Percentiles rank a stretch among this genome's conserved stretches.
These are phyloP conservation scores for Wickerhamiella kurtzmanii DNA, from an alignment of 805 yeast genomes.

Conservation along the genomic window DNA sequence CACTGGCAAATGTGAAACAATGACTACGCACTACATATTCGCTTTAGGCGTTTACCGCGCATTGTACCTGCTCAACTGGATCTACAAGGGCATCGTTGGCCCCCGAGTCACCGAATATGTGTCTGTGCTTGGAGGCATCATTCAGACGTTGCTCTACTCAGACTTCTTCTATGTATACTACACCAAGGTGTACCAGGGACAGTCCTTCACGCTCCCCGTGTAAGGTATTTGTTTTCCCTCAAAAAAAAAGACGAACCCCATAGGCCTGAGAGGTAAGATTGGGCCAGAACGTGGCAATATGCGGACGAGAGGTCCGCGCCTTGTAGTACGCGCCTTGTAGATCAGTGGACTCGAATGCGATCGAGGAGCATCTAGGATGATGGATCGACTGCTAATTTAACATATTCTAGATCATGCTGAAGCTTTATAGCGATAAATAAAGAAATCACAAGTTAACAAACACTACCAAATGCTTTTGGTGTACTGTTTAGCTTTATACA, in stretches of 20 bases:
- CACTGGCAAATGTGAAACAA: conserved; percentile 73
- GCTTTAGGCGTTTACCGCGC: conserved; percentile 86
- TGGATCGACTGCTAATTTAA: not conserved
- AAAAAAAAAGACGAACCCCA: too few relatives aligned
- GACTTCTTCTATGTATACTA: conserved; percentile 94
- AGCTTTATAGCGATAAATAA: not conserved
- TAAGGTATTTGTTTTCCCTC: too few relatives aligned
- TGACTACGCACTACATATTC: conserved; percentile 86
- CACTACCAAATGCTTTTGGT: too few relatives aligned
- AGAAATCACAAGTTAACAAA: too few relatives aligned
- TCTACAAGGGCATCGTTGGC: conserved; percentile 56
- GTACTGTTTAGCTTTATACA: too few relatives aligned
- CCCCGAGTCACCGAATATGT: conserved; percentile 45
- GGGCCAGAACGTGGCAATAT: not conserved
- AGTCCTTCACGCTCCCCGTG: conserved; percentile 57
- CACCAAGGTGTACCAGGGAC: conserved; percentile 60
- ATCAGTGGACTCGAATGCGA: too few relatives aligned
- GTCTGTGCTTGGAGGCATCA: conserved; percentile 62
- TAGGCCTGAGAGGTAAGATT: not conserved
- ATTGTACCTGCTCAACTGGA: conserved; percentile 87
- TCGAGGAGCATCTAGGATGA: too few relatives aligned
- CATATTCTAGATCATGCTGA: too few relatives aligned
- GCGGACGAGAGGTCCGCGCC: not conserved
- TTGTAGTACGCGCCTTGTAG: too few relatives aligned
- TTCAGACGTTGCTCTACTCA: conserved; percentile 80